Conservation (phyloP, 2,329 filamentous ascomycete species). For the Aspergillus thermomutatus region DNA sequence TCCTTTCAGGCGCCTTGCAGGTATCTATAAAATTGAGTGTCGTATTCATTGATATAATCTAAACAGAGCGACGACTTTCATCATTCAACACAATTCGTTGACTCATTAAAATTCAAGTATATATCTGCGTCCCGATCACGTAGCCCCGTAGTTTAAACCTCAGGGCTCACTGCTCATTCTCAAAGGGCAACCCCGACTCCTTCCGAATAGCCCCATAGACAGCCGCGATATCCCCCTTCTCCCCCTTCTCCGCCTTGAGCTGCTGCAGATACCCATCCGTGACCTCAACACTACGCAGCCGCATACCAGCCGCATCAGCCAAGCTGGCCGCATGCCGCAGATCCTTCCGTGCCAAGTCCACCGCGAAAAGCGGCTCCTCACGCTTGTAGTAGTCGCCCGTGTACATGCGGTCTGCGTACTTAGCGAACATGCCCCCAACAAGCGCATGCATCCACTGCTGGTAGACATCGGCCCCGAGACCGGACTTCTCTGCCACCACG, state of each 20-base stretch:
- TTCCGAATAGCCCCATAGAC: constrained; percentile 78
- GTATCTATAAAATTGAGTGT: not conserved
- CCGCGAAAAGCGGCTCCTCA: constrained; percentile 75
- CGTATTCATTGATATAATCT: not conserved
- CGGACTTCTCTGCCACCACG: constrained; percentile 74
- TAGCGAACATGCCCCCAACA: constrained; percentile 71
- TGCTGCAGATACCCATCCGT: constrained; percentile 65
- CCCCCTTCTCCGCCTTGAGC: constrained; percentile 67
- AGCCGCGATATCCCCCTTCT: constrained; percentile 72
- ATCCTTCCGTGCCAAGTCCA: constrained; percentile 81
- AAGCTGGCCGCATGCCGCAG: constrained; percentile 68
- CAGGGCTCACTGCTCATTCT: constrained; percentile 48
- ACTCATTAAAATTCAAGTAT: too few species aligned
- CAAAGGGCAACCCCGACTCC: constrained; percentile 71
- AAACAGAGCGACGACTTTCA: too few species aligned
- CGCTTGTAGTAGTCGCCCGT: constrained; percentile 72
- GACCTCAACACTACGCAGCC: constrained; percentile 63
- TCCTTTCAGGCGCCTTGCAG: not conserved
- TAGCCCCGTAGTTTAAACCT: too few species aligned
- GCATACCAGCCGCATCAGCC: constrained; percentile 60
- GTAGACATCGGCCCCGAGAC: constrained; percentile 67
- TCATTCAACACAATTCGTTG: too few species aligned
- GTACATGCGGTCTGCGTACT: constrained; percentile 72
- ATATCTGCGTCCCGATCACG: too few species aligned
- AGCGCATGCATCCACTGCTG: constrained; percentile 69